Conservation (phyloP, 306 rosid genomes). For the Alnus glutinosa region DNA sequence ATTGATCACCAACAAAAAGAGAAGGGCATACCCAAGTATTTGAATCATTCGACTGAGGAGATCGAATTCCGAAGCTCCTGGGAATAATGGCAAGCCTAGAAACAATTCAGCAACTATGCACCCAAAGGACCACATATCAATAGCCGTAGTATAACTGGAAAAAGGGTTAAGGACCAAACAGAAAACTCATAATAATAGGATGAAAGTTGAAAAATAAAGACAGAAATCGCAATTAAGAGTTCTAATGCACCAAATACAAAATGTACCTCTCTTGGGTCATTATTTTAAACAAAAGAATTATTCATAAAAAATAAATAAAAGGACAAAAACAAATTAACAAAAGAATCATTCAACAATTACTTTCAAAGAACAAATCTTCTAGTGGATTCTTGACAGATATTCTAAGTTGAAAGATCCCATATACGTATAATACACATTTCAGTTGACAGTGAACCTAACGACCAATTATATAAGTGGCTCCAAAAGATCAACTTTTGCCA, state of each 20-base stretch:
- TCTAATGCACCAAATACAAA: constrained; percentile 12
- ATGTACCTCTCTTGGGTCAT: neutral
- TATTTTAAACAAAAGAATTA: neutral
- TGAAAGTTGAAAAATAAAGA: constrained; percentile 12
- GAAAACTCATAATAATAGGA: constrained; percentile 15
- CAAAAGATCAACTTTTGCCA: neutral
- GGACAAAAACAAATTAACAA: no score
- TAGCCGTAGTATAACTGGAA: constrained; percentile 86
- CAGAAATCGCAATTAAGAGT: constrained; percentile 1
- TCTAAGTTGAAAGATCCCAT: neutral
- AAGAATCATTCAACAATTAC: constrained; percentile 4
- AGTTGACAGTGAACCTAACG: neutral
- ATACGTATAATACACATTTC: neutral
- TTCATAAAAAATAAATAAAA: neutral
- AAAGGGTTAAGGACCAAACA: constrained; percentile 49
- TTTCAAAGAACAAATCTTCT: constrained; percentile 6
- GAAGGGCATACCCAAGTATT: constrained; percentile 83
- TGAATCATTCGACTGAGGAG: constrained; percentile 87
- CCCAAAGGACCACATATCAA: constrained; percentile 99
- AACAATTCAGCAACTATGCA: constrained; percentile 99
- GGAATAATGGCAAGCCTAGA: constrained; percentile 94
- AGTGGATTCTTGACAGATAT: constrained; percentile 8
- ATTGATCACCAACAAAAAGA: constrained; percentile 5
- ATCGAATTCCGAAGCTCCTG: constrained; percentile 99
- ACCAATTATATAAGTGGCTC: neutral